phyloP scores from a whole-genome alignment of 225 moss, liverwort and hornwort species.

The Sphagnum contortum region DNA sequence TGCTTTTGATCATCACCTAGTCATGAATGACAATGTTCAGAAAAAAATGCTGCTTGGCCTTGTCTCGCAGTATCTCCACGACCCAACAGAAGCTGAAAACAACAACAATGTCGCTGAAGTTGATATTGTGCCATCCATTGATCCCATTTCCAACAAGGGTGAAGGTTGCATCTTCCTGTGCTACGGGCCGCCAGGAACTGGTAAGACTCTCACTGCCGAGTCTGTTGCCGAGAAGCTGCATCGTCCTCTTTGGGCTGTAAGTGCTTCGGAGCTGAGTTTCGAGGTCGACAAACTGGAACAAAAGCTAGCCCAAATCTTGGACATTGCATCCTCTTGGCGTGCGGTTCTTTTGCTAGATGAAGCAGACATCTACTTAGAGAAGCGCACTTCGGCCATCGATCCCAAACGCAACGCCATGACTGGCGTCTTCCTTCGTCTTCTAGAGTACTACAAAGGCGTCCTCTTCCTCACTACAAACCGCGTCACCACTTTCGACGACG shows the following conservation, averaged over 20 bases:
- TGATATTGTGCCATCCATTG: not conserved
- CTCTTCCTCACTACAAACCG: conserved; percentile 44
- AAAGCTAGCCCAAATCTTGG: conserved; percentile 6
- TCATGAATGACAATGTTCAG: conserved; percentile 24
- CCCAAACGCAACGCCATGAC: conserved; percentile 27
- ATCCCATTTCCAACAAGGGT: conserved; percentile 42
- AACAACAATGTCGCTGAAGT: not conserved
- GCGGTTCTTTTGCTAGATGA: conserved; percentile 41
- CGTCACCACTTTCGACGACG: conserved; percentile 34
- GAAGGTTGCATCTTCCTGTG: conserved; percentile 37
- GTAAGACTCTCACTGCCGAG: conserved; percentile 52
- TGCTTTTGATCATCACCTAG: conserved; percentile 45
- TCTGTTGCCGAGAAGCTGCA: conserved; percentile 36
- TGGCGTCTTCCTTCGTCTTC: conserved; percentile 23
- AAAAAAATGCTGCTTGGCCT: conserved; percentile 33
- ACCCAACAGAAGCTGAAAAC: not conserved
- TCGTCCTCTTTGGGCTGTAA: conserved; percentile 40
- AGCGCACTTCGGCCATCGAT: conserved; percentile 4
- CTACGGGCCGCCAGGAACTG: conserved; percentile 41
- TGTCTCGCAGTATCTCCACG: conserved; percentile 37
- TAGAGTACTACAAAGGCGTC: conserved; percentile 42
- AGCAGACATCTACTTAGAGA: conserved; percentile 36
- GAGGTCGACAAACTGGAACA: conserved; percentile 1
- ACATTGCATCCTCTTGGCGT: conserved; percentile 27
- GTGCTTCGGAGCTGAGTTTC: not conserved